A percentile compares a stretch with the other conserved stretches of the same genome.
Evolutionary conservation across 345 rosid species (phyloP).

Genomic region (Eucalyptus regnans): DNA sequence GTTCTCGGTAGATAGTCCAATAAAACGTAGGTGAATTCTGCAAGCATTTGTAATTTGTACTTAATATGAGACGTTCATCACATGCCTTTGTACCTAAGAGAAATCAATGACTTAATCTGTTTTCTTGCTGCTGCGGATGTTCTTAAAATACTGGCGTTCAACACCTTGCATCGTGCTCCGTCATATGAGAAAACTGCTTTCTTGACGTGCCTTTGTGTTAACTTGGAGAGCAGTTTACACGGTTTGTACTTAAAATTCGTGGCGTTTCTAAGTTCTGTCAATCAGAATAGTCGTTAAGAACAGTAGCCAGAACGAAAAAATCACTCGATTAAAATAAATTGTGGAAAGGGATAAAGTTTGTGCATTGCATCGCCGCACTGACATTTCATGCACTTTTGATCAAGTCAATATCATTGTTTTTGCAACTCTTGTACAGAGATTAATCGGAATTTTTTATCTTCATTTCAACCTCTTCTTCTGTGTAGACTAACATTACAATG

Average conservation of each 20-base stretch:
- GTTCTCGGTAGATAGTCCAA: background rate
- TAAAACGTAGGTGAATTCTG: background rate
- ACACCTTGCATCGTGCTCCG: background rate
- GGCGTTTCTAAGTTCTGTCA: background rate
- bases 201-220: background rate
- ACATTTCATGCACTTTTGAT: background rate
- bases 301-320: background rate
- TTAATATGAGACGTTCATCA: background rate
- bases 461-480: background rate
- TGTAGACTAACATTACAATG: background rate
- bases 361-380: background rate
- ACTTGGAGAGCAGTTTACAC: background rate
- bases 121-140: background rate
- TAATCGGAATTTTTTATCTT: background rate
- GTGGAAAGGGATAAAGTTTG: background rate
- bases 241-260: background rate
- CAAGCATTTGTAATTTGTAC: background rate
- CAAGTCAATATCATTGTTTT: background rate
- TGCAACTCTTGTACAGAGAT: background rate
- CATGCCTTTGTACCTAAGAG: background rate
- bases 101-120: background rate
- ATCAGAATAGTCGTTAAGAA: background rate
- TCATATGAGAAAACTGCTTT: background rate
- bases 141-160: background rate
- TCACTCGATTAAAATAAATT: too few species aligned